Percentiles rank a stretch among this genome's conserved stretches.
These are phyloP conservation scores for Plasmodium yoelii DNA, from an alignment of 169 alveolate genomes.

Conservation along the genomic window DNA sequence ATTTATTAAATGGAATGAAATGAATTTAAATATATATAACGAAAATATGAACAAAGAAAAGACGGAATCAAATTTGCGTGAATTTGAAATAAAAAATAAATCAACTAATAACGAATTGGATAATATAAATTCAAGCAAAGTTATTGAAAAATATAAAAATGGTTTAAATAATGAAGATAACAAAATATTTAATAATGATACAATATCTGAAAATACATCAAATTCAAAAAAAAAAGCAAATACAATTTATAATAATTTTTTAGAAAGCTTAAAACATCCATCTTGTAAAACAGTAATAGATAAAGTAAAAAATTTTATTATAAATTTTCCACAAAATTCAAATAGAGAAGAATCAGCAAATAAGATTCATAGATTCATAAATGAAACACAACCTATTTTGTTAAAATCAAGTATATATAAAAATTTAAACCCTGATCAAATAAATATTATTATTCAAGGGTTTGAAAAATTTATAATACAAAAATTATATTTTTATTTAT, in stretches of 20 bases:
- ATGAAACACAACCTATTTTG: conserved; percentile 52
- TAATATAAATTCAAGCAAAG: not conserved
- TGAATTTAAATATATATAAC: not conserved
- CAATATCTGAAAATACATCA: conserved; percentile 6
- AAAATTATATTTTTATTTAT: conserved; percentile 77
- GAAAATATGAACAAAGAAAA: not conserved
- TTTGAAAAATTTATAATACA: conserved; percentile 76
- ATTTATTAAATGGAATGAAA: not conserved
- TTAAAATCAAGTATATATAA: conserved; percentile 67
- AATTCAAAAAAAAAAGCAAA: conserved; percentile 49
- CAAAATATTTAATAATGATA: not conserved
- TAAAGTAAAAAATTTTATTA: conserved; percentile 77
- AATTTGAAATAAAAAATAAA: not conserved
- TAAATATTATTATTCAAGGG: conserved; percentile 43
- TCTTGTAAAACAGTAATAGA: conserved; percentile 84
- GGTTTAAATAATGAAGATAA: not conserved
- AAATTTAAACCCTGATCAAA: conserved; percentile 76
- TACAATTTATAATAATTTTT: conserved; percentile 85
- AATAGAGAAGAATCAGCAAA: conserved; percentile 83
- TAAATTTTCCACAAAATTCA: conserved; percentile 75
- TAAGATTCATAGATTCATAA: conserved; percentile 78
- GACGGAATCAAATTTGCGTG: not conserved
- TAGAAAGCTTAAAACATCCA: conserved; percentile 84
- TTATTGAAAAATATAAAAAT: not conserved
- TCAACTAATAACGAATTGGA: not conserved